Conservation (phyloP, 805 yeast genomes). For the Hanseniaspora guilliermondii region DNA sequence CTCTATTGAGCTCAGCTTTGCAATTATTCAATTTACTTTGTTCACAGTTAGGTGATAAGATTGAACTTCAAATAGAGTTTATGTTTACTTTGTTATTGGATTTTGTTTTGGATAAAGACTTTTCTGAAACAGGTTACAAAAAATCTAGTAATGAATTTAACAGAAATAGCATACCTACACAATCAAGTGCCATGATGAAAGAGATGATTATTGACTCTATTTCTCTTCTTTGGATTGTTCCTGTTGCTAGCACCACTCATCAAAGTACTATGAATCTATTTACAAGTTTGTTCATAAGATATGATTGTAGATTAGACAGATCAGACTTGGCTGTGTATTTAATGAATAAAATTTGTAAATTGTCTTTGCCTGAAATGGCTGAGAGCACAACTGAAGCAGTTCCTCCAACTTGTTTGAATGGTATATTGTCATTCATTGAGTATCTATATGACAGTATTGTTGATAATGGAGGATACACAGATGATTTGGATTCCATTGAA, state of each 20-base stretch:
- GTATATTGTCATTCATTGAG: constrained; percentile 57
- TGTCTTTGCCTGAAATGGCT: constrained; percentile 81
- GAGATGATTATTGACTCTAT: constrained; percentile 77
- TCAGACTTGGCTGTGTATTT: constrained; percentile 60
- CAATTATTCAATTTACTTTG: constrained; percentile 63
- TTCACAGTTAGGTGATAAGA: constrained; percentile 48
- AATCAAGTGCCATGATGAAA: constrained; percentile 35
- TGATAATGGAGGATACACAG: constrained; percentile 15
- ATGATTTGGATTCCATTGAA: constrained; percentile 13
- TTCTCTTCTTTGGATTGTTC: constrained; percentile 68
- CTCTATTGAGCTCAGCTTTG: constrained; percentile 61
- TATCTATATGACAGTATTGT: constrained; percentile 41
- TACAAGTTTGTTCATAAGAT: constrained; percentile 62
- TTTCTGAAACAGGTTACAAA: constrained; percentile 1
- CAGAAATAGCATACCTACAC: constrained; percentile 14
- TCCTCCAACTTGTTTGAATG: constrained; percentile 89
- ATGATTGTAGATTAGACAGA: constrained; percentile 83
- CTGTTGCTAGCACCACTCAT: constrained; percentile 41
- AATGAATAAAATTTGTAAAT: constrained; percentile 56
- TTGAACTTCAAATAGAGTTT: constrained; percentile 73
- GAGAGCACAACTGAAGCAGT: constrained; percentile 65
- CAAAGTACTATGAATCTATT: constrained; percentile 27
- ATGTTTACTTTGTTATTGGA: constrained; percentile 53
- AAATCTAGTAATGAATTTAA: constrained; percentile 14
- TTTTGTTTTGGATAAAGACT: constrained; percentile 29